Conservation (phyloP, 306 rosid genomes). For the Betula pendula region DNA sequence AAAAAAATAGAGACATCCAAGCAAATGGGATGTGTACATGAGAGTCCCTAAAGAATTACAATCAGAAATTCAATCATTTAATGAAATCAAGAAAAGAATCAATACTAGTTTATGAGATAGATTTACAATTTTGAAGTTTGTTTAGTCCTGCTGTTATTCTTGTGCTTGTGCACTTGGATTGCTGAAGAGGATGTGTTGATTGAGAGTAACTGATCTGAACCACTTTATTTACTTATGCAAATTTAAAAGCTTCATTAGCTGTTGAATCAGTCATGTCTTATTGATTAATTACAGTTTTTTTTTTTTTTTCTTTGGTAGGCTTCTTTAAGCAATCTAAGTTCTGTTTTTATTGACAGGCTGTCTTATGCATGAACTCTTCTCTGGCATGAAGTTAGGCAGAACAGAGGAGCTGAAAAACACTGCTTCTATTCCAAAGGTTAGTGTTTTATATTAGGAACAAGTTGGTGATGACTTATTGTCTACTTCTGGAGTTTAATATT, state of each 20-base stretch:
- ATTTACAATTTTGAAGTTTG: background rate
- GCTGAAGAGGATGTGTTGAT: background rate
- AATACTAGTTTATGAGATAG: background rate
- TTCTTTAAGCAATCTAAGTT: slow-evolving; percentile 23
- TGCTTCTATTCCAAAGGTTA: slow-evolving; percentile 89
- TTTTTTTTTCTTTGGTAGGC: slow-evolving; percentile 9
- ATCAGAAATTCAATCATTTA: background rate
- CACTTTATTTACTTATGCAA: slow-evolving; percentile 19
- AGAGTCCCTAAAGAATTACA: background rate
- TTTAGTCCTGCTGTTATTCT: background rate
- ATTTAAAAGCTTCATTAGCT: slow-evolving; percentile 20
- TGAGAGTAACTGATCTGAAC: slow-evolving; percentile 11
- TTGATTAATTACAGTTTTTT: background rate
- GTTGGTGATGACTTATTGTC: slow-evolving; percentile 6
- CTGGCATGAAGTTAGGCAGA: slow-evolving; percentile 78
- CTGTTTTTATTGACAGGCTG: slow-evolving; percentile 61
- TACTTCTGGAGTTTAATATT: slow-evolving; percentile 8
- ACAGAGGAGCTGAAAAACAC: slow-evolving; percentile 96
- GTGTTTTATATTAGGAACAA: slow-evolving; percentile 25
- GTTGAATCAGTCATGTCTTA: slow-evolving; percentile 19
- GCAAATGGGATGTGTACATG: background rate
- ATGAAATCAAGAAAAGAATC: background rate
- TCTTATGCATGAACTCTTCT: slow-evolving; percentile 89
- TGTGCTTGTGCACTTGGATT: background rate
- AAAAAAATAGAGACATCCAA: background rate